Conservation (phyloP, 2,329 filamentous ascomycete genomes). For the Colletotrichum neosansevieriae region DNA sequence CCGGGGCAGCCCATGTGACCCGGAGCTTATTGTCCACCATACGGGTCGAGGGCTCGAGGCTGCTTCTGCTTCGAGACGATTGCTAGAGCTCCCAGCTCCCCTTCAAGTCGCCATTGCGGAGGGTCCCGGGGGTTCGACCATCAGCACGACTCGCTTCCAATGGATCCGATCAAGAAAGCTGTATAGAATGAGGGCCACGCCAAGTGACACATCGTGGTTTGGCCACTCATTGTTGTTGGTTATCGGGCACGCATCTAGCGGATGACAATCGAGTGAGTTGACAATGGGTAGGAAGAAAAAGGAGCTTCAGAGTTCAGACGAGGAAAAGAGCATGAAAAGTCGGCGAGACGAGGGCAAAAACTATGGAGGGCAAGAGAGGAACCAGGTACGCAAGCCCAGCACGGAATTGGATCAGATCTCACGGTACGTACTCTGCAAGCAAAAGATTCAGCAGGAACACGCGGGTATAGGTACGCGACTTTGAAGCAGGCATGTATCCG, state of each 20-base stretch:
- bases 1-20: not conserved
- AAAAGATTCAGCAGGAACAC: not conserved
- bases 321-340: not conserved
- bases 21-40: constrained; percentile 14
- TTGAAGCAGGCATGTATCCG: not conserved
- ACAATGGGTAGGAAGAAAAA: not conserved
- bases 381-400: too few species aligned
- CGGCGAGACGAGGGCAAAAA: too few species aligned
- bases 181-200: not conserved
- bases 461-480: not conserved
- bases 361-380: too few species aligned
- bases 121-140: too few species aligned
- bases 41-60: not conserved
- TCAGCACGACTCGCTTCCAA: not conserved
- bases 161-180: not conserved
- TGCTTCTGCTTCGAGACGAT: not conserved
- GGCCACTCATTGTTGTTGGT: not conserved
- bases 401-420: too few species aligned
- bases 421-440: not conserved
- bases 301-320: not conserved
- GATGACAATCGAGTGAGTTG: too few species aligned
- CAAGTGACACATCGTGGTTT: too few species aligned
- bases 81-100: not conserved
- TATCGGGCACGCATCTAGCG: too few species aligned
- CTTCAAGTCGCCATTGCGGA: not conserved